phyloP scores from a whole-genome alignment of 2,329 filamentous ascomycete species.

The Aspergillus ustus region DNA sequence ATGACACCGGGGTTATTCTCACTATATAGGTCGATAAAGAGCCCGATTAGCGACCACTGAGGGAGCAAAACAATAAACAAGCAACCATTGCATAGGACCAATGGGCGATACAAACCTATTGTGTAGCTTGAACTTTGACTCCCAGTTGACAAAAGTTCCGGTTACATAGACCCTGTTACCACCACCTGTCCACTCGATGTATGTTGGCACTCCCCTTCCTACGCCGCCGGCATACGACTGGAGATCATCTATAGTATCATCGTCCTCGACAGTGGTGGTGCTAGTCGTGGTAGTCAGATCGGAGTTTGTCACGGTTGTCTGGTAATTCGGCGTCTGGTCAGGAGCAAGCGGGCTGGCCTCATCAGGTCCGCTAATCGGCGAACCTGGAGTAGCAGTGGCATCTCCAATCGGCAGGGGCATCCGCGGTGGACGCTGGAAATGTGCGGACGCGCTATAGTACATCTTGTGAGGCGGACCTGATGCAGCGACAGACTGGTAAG shows the following conservation, averaged over 20 bases:
- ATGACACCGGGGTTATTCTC: constrained; percentile 63
- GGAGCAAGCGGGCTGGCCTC: constrained; percentile 57
- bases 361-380: constrained; percentile 78
- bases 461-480: constrained; percentile 55
- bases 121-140: constrained; percentile 86
- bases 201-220: constrained; percentile 78
- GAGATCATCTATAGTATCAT: constrained; percentile 77
- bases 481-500: constrained; percentile 37
- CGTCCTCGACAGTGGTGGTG: constrained; percentile 59
- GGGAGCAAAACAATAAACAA: constrained; percentile 14
- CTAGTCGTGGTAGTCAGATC: constrained; percentile 51
- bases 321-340: constrained; percentile 52
- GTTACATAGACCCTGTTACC: constrained; percentile 95
- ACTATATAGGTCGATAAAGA: constrained; percentile 34
- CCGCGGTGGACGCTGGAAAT: constrained; percentile 70
- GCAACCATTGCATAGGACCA: not conserved
- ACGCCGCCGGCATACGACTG: constrained; percentile 67
- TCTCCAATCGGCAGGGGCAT: constrained; percentile 93
- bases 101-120: constrained; percentile 72
- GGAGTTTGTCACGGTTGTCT: constrained; percentile 60
- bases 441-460: constrained; percentile 48
- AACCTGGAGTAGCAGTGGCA: constrained; percentile 85
- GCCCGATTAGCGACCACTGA: constrained; percentile 17
- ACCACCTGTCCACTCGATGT: constrained; percentile 80
- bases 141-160: constrained; percentile 96